These are phyloP conservation scores for Torrubiellomyces zombiae DNA, from an alignment of 2,329 filamentous ascomycete genomes.

Conservation along the genomic window DNA sequence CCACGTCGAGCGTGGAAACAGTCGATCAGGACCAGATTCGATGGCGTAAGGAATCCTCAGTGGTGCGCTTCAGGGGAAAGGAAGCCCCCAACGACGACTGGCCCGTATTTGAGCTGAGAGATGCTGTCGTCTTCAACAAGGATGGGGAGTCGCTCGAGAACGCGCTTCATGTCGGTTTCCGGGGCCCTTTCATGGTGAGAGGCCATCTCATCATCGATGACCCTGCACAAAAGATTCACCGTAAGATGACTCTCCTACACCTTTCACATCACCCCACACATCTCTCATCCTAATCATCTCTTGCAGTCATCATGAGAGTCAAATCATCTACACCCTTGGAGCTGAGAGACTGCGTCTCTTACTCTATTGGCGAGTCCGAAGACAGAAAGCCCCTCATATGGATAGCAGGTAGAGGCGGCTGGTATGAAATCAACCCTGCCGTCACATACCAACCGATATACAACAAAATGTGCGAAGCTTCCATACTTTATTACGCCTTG, in stretches of 20 bases:
- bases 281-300: not conserved
- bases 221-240: conserved; percentile 14
- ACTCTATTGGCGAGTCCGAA: conserved; percentile 35
- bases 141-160: conserved; percentile 39
- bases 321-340: conserved; percentile 26
- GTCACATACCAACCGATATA: conserved; percentile 37
- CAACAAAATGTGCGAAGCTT: conserved; percentile 43
- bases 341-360: conserved; percentile 29
- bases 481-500: conserved; percentile 46
- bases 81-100: conserved; percentile 29
- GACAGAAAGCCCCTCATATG: conserved; percentile 43
- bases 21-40: conserved; percentile 19
- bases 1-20: conserved; percentile 28
- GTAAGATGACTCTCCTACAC: too few species aligned
- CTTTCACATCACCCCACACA: not conserved
- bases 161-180: conserved; percentile 40
- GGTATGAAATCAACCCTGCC: conserved; percentile 51
- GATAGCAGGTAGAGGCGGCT: conserved; percentile 41
- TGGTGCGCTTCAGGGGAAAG: conserved; percentile 13
- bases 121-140: conserved; percentile 40
- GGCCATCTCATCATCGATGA: conserved; percentile 40
- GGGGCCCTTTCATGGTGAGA: conserved; percentile 43
- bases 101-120: conserved; percentile 43
- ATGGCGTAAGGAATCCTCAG: conserved; percentile 18
- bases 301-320: conserved; percentile 16